Conservation (phyloP, 768 basidiomycete species). For the Russula earlei region DNA sequence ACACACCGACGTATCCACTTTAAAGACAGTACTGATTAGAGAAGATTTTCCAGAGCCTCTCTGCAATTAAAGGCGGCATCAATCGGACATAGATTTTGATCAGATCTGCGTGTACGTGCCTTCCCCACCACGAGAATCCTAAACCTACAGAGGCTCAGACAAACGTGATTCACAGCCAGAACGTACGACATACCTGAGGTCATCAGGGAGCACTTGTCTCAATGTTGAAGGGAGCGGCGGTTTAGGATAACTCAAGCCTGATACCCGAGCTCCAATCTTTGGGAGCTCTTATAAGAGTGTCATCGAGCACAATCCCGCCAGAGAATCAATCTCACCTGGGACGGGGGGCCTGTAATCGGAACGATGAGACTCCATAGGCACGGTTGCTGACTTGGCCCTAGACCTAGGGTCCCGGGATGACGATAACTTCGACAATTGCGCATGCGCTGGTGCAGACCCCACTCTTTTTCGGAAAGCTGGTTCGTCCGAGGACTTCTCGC, state of each 20-base stretch:
- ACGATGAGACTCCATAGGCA: no score
- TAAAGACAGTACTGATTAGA: conserved; percentile 1
- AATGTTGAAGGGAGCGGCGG: neutral
- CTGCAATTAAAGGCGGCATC: neutral
- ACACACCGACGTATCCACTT: neutral
- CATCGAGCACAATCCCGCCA: neutral
- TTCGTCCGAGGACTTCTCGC: no score
- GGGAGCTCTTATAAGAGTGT: neutral
- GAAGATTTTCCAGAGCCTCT: conserved; percentile 6
- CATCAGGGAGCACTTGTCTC: neutral
- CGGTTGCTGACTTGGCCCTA: neutral
- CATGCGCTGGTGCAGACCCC: neutral
- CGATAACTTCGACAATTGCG: no score
- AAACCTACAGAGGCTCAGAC: neutral
- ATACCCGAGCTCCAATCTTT: neutral
- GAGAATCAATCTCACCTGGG: neutral
- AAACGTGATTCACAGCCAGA: neutral
- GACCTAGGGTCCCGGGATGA: neutral
- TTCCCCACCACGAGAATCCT: conserved; percentile 2
- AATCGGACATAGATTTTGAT: neutral
- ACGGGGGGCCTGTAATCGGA: no score
- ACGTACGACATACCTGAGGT: neutral
- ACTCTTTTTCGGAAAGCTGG: neutral
- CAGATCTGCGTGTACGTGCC: neutral
- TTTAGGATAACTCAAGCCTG: neutral